Evolutionary conservation across 371 early-diverging fungal genomes (phyloP).

Genomic region (Actinomortierella ambigua): DNA sequence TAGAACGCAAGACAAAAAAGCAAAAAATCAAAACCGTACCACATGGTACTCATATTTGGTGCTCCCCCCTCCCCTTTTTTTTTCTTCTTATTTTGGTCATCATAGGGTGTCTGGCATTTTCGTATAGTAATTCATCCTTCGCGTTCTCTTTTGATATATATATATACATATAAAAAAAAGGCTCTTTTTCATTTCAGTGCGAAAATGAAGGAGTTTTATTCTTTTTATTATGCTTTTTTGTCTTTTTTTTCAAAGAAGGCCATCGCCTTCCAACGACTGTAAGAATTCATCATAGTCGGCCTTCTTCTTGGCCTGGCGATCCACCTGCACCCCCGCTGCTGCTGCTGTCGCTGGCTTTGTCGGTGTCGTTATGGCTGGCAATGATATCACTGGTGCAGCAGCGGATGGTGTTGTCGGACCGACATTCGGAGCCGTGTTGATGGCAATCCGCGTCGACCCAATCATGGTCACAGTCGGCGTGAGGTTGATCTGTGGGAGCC

Average conservation of each 20-base stretch:
- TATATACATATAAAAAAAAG: too few species aligned
- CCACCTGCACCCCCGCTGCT: background rate
- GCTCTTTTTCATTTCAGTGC: too few species aligned
- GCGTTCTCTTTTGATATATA: background rate
- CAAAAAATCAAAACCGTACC: too few species aligned
- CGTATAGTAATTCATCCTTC: slow-evolving; percentile 1
- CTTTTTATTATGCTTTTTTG: slow-evolving; percentile 7
- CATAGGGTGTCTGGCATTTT: slow-evolving; percentile 20
- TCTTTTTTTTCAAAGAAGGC: slow-evolving; percentile 15
- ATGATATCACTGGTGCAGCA: too few species aligned
- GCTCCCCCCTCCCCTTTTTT: background rate
- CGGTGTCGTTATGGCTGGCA: too few species aligned
- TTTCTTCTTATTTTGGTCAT: background rate
- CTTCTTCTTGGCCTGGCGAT: slow-evolving; percentile 36
- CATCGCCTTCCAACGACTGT: slow-evolving; percentile 36
- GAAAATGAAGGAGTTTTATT: too few species aligned
- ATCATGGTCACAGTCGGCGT: slow-evolving; percentile 27
- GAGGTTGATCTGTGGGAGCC: slow-evolving; percentile 30
- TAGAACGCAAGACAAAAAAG: too few species aligned
- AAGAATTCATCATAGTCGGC: slow-evolving; percentile 42
- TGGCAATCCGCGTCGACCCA: slow-evolving; percentile 19
- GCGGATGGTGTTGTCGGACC: too few species aligned
- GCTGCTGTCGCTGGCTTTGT: too few species aligned
- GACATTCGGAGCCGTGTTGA: slow-evolving; percentile 45
- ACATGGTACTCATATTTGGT: background rate